Base-by-base conservation (phyloP, 768 basidiomycete genomes). In the Bullera alba region DNA sequence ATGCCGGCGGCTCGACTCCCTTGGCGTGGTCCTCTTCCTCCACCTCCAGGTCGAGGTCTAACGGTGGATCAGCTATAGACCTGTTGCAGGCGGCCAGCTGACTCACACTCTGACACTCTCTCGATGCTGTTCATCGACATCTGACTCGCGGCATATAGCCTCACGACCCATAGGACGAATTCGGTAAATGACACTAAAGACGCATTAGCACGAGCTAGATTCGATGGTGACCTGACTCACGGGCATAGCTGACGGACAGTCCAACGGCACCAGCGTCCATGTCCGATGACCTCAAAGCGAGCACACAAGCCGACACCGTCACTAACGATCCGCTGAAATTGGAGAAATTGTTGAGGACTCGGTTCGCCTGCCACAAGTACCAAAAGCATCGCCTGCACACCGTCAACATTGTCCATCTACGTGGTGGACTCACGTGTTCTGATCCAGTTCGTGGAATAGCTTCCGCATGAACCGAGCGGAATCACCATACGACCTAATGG, bases 41-140 rank as follows among this genome's bases (percentile, higher is more conserved):
- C 0, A 69, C 61, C 32, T 73, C 70, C 16, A 73, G 58, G 2
- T 69, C 57, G 15, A 70, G 57, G 53, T 69, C 70, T 71, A 27
- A 12, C 12, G 25, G 21, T 21, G 7, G n/a, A 22, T 56, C 17
- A 59, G 55, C 46, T 27, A 23, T 12, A 7, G 19, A 28, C 22
- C 35, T 6, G 27, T 2, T 27, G 4, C 32, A 19, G 22, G 10
- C 30, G 2, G 28, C 4, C 4, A 25, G 23, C 10, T 14, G 22
- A 58, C 69, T 57, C 43, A 69, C 67, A 75, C 45, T 75, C 75
- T 22, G 63, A 55, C 1, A 76, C 60, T 1, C 75, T 64, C 54
- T 76, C 75, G 16, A 96, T 62, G 26, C 62, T 65, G 60, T 75
- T 75, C 56, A 72, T 65, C 12, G 61, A 46, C 62, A 70, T 69